These are phyloP conservation scores for Suhomyces tanzawaensis DNA, from an alignment of 805 yeast genomes.

Conservation along the genomic window DNA sequence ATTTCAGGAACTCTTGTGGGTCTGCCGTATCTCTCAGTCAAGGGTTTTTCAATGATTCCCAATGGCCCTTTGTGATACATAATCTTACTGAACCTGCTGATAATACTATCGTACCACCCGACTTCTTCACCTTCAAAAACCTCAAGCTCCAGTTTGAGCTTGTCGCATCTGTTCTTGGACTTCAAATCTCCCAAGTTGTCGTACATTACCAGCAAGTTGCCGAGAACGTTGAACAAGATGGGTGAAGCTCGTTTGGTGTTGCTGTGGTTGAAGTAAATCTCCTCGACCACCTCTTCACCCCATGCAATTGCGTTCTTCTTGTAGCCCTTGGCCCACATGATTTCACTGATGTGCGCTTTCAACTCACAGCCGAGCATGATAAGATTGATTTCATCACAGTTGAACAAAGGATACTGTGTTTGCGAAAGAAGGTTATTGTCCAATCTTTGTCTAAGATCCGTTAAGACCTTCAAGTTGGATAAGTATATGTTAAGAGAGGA, in stretches of 20 bases:
- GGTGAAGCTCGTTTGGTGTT: constrained; percentile 25
- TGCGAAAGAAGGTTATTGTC: constrained; percentile 20
- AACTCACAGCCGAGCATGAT: constrained; percentile 28
- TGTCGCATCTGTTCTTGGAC: constrained; percentile 27
- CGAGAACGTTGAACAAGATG: constrained; percentile 28
- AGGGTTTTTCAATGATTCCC: constrained; percentile 39
- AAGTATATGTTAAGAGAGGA: constrained; percentile 37
- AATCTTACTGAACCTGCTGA: constrained; percentile 35
- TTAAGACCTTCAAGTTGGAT: constrained; percentile 29
- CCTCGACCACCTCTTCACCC: constrained; percentile 42
- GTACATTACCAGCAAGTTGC: constrained; percentile 35
- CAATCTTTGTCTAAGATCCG: constrained; percentile 17
- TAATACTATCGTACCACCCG: constrained; percentile 34
- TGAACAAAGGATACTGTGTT: constrained; percentile 33
- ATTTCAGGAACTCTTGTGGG: constrained; percentile 33
- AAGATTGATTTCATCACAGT: constrained; percentile 31
- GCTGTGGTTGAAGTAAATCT: constrained; percentile 29
- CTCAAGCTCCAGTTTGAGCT: constrained; percentile 22
- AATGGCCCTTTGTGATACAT: constrained; percentile 42
- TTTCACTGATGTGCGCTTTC: constrained; percentile 39
- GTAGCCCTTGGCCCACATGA: constrained; percentile 41
- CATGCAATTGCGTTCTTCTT: constrained; percentile 38
- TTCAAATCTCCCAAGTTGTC: constrained; percentile 19
- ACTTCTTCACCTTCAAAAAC: constrained; percentile 24
- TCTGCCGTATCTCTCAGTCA: constrained; percentile 38